These are phyloP conservation scores for Trichoderma hamatum DNA, from an alignment of 2,329 filamentous ascomycete species.

Conservation along the genomic window DNA sequence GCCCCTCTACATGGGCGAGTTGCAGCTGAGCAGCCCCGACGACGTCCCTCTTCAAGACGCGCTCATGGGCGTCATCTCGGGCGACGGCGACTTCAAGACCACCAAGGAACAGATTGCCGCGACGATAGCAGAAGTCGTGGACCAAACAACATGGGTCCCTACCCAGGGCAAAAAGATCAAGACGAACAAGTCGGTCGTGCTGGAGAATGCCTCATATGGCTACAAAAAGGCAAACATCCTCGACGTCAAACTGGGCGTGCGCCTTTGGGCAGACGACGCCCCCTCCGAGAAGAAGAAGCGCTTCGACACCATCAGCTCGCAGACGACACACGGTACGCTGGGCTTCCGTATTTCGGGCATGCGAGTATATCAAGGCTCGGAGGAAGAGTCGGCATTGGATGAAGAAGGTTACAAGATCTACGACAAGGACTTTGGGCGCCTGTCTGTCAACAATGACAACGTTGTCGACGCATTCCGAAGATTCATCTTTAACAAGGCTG, in stretches of 20 bases:
- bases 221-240: constrained; percentile 87
- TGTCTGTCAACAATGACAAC: constrained; percentile 56
- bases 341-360: constrained; percentile 69
- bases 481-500: constrained; percentile 61
- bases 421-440: constrained; percentile 65
- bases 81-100: constrained; percentile 39
- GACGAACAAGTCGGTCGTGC: constrained; percentile 78
- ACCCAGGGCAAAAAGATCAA: constrained; percentile 64
- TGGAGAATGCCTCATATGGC: constrained; percentile 81
- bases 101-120: constrained; percentile 41
- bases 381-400: constrained; percentile 55
- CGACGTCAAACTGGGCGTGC: constrained; percentile 86
- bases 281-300: constrained; percentile 60
- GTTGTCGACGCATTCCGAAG: constrained; percentile 56
- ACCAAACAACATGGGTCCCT: constrained; percentile 46
- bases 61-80: constrained; percentile 49
- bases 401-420: constrained; percentile 62
- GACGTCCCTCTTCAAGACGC: constrained; percentile 53
- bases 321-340: constrained; percentile 62
- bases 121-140: constrained; percentile 36
- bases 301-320: constrained; percentile 60
- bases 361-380: constrained; percentile 62
- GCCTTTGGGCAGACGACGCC: constrained; percentile 81
- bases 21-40: constrained; percentile 65
- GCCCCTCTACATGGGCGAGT: constrained; percentile 80